A percentile compares a stretch with the other conserved stretches of the same genome.
phyloP scores from a whole-genome alignment of 78 protist genomes.

The Polysphondylium violaceum region DNA sequence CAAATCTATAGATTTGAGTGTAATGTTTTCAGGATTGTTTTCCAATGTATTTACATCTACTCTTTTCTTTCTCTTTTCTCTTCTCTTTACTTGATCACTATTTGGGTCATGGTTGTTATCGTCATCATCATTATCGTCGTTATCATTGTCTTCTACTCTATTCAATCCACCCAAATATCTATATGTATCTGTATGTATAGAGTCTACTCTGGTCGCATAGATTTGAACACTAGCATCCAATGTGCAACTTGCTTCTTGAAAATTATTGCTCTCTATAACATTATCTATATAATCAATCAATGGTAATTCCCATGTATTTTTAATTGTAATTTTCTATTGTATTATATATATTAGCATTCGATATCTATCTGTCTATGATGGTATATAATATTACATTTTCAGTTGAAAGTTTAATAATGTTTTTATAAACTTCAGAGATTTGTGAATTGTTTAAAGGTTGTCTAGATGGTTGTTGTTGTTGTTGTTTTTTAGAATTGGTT shows the following conservation, averaged over 20 bases:
- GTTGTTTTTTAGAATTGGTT: background rate
- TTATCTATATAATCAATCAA: constrained; percentile 76
- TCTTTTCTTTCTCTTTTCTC: constrained; percentile 13
- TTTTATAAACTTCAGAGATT: constrained; percentile 71
- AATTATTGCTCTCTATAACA: constrained; percentile 82
- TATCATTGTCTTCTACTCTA: constrained; percentile 47
- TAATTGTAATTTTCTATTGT: constrained; percentile 92
- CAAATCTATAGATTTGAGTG: constrained; percentile 50
- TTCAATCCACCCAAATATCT: constrained; percentile 90
- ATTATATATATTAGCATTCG: background rate
- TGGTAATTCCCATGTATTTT: constrained; percentile 93
- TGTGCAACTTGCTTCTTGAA: constrained; percentile 93
- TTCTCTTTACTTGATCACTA: constrained; percentile 15
- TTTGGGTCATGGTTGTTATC: constrained; percentile 33
- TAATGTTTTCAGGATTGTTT: constrained; percentile 59
- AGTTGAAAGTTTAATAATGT: constrained; percentile 67
- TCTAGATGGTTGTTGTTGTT: constrained; percentile 10
- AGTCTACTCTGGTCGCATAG: constrained; percentile 95
- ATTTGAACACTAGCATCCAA: constrained; percentile 96
- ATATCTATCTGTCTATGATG: background rate
- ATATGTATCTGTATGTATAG: constrained; percentile 89
- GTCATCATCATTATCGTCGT: constrained; percentile 48
- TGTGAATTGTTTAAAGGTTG: constrained; percentile 46
- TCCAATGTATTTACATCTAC: constrained; percentile 78
- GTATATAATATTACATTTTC: constrained; percentile 56